Evolutionary conservation across 306 rosid genomes (phyloP).

Genomic region (Sesbania bispinosa): DNA sequence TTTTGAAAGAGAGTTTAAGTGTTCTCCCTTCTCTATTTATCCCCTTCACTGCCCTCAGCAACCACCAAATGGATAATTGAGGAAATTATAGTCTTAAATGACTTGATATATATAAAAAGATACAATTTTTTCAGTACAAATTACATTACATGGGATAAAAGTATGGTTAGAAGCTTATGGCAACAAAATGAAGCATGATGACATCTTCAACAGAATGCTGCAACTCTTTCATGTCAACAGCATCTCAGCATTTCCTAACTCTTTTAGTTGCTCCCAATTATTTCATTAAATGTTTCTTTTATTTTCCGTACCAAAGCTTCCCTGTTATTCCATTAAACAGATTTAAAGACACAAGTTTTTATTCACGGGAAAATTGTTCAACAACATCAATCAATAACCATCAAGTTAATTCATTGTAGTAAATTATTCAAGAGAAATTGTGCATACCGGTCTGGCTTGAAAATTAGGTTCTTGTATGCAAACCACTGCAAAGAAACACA

Average conservation of each 20-base stretch:
- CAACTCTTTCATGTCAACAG: slow-evolving; percentile 29
- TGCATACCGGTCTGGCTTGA: slow-evolving; percentile 77
- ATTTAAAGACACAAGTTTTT: background rate
- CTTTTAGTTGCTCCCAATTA: slow-evolving; percentile 69
- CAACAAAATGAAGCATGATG: slow-evolving; percentile 35
- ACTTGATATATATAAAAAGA: slow-evolving; percentile 21
- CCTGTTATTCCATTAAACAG: slow-evolving; percentile 48
- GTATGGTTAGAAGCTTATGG: slow-evolving; percentile 38
- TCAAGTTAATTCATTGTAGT: background rate
- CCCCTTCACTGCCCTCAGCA: too few relatives aligned
- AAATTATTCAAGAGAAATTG: background rate
- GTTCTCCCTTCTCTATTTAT: too few relatives aligned
- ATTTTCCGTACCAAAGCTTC: slow-evolving; percentile 56
- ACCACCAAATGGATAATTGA: background rate
- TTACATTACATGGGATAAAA: slow-evolving; percentile 35
- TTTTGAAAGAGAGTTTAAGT: too few relatives aligned
- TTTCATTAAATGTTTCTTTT: slow-evolving; percentile 55
- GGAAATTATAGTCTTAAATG: slow-evolving; percentile 26
- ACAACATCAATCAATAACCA: background rate
- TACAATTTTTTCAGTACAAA: slow-evolving; percentile 28
- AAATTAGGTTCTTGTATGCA: slow-evolving; percentile 64
- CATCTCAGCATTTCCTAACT: slow-evolving; percentile 31
- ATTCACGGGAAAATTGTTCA: background rate
- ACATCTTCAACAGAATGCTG: slow-evolving; percentile 38
- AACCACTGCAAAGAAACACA: slow-evolving; percentile 65